Evolutionary conservation across 305 asterid genomes (phyloP), one percentile per base, ranked within the genome.

Genomic region (Fraxinus velutina): DNA sequence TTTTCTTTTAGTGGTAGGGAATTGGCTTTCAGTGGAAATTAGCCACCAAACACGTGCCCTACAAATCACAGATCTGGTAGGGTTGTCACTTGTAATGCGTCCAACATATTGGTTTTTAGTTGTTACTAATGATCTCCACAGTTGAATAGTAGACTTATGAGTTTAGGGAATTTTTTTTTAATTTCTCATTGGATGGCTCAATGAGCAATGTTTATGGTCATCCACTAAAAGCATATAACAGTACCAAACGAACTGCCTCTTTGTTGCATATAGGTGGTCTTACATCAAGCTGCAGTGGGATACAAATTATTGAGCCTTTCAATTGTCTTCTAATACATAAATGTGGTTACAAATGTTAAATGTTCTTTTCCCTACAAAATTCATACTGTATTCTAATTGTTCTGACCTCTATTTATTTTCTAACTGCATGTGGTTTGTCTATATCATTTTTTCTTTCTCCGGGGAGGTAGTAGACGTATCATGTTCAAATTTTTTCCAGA

Each of bases 401-500:
- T 4, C 68, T 6, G 68, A n/a, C 62, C 62, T 57, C 68, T 57
- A 19, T 19, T 57, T 57, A 57, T 57, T 57, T 57, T 57, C 68
- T 0, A 52, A 55, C 64, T 57, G 68, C 19, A 19, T 0, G 70
- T 17, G 52, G 15, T 64, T 24, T 64, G 72, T 64, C 6, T 52
- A 68, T 29, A 29, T 68, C 42, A 21, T 17, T 66, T 70, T 21
- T 27, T 75, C 39, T 32, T 73, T 80, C 42, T 30, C 15, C 50
- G 19, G 64, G 66, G 68, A 39, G 74, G 62, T 55, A 73, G 29
- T 30, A 10, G 76, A 71, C 60, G 72, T 60, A 55, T 86, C 42
- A 62, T 66, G 79, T 86, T 60, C 70, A 74, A 78, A 85, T 77
- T 32, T 77, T 82, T 81, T 79, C 72, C 78, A 86, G 90, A 89